phyloP scores from a whole-genome alignment of 352 stramenopile genomes.

The Peronosclerospora sorghi region DNA sequence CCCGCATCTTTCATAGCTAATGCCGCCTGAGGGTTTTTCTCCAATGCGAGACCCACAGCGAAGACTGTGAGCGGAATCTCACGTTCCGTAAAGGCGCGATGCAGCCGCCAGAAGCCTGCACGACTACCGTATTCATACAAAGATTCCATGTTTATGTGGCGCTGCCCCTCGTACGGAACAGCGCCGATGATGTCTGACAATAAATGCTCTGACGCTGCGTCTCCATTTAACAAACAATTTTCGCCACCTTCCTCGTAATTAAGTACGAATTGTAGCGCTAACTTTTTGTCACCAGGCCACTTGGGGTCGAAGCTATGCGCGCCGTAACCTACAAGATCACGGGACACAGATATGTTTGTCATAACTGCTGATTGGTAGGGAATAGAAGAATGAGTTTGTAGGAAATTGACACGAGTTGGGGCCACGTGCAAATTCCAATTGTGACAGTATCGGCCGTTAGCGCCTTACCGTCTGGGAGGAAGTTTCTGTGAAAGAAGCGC shows the following conservation, averaged over 20 bases:
- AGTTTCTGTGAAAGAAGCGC: too few species aligned
- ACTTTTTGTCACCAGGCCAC: constrained; percentile 75
- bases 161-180: constrained; percentile 48
- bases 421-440: too few species aligned
- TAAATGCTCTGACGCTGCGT: constrained; percentile 84
- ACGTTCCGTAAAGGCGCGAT: constrained; percentile 84
- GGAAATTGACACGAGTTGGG: too few species aligned
- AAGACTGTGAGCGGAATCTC: constrained; percentile 89
- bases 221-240: constrained; percentile 87
- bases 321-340: constrained; percentile 87
- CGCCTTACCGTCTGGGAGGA: too few species aligned
- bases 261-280: constrained; percentile 91
- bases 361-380: too few species aligned
- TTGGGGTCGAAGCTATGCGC: constrained; percentile 51
- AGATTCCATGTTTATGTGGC: constrained; percentile 91
- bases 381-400: too few species aligned
- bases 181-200: constrained; percentile 89
- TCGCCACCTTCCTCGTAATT: constrained; percentile 96
- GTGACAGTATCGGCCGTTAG: too few species aligned
- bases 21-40: constrained; percentile 86
- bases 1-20: constrained; percentile 86
- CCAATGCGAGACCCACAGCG: constrained; percentile 90
- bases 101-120: constrained; percentile 90
- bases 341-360: too few species aligned
- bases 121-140: constrained; percentile 94